Conservation (phyloP, 352 stramenopile genomes). For the Globisporangium canariense region DNA sequence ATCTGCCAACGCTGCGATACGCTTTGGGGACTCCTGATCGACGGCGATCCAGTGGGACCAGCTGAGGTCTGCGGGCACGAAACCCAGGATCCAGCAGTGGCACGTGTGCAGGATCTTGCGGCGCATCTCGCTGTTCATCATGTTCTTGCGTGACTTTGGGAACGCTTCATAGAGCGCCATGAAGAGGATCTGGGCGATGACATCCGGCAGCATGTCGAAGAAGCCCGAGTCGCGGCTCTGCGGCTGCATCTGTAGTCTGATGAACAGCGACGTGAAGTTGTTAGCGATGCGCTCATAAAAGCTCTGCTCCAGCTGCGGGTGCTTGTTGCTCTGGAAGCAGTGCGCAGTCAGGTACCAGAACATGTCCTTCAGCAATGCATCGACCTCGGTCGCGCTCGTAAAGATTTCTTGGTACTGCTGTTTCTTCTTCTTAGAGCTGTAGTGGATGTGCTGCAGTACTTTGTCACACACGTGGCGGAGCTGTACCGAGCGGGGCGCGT, state of each 20-base stretch:
- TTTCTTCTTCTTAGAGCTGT: constrained; percentile 29
- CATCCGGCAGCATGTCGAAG: constrained; percentile 51
- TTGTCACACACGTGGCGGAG: constrained; percentile 45
- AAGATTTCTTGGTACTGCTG: constrained; percentile 48
- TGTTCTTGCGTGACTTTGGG: constrained; percentile 51
- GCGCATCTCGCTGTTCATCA: constrained; percentile 31
- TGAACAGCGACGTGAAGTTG: constrained; percentile 63
- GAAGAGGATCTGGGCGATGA: constrained; percentile 63
- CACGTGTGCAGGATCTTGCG: constrained; percentile 46
- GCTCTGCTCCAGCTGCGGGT: constrained; percentile 32
- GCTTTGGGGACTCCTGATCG: constrained; percentile 52
- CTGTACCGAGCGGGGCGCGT: constrained; percentile 51
- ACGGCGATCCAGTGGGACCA: constrained; percentile 56
- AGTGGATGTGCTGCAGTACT: constrained; percentile 40
- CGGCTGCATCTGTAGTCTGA: constrained; percentile 53
- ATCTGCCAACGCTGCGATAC: constrained; percentile 48
- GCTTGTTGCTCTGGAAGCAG: constrained; percentile 50
- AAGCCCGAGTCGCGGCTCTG: constrained; percentile 46
- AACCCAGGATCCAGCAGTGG: constrained; percentile 63
- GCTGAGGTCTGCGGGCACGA: constrained; percentile 44
- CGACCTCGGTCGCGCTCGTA: constrained; percentile 32
- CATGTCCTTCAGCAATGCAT: constrained; percentile 65
- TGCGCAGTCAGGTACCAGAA: constrained; percentile 70
- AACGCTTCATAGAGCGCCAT: constrained; percentile 68
- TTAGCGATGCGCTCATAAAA: constrained; percentile 69